phyloP scores from a whole-genome alignment of 257 asterid genomes.

The Plantago ovata region DNA sequence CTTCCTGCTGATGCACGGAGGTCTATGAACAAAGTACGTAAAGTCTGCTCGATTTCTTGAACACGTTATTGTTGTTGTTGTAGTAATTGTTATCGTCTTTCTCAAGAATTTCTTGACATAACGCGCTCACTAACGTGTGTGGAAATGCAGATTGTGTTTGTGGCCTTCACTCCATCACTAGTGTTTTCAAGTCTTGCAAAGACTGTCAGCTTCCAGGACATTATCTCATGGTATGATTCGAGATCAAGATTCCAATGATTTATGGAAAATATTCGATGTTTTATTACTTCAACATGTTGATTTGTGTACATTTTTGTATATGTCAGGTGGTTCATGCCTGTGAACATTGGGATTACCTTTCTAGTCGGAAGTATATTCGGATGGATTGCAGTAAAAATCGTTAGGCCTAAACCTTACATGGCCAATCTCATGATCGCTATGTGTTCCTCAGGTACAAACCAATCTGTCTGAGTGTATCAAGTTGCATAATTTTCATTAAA shows the following conservation, averaged over 20 bases:
- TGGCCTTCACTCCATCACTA: constrained; percentile 22
- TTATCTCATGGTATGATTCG: constrained; percentile 15
- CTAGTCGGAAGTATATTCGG: constrained; percentile 69
- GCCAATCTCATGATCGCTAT: constrained; percentile 63
- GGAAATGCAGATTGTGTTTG: constrained; percentile 21
- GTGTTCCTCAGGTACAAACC: constrained; percentile 62
- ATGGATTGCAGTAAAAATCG: constrained; percentile 73
- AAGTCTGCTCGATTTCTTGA: no score
- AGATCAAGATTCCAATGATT: no score
- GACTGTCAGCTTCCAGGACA: constrained; percentile 18
- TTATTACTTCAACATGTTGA: neutral
- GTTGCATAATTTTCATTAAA: neutral
- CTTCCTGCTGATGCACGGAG: constrained; percentile 59
- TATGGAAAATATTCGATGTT: no score
- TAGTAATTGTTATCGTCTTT: neutral
- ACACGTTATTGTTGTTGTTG: no score
- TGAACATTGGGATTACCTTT: constrained; percentile 72
- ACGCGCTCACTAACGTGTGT: neutral
- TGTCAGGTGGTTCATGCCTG: constrained; percentile 93
- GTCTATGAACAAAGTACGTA: constrained; percentile 57
- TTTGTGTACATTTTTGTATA: neutral
- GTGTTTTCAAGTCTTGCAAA: constrained; percentile 23
- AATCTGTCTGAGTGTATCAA: neutral
- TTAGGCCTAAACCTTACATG: constrained; percentile 65
- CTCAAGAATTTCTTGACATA: neutral